Evolutionary conservation across 192 early-diverging fungal species (phyloP).

Genomic region (Entophlyctis helioformis): DNA sequence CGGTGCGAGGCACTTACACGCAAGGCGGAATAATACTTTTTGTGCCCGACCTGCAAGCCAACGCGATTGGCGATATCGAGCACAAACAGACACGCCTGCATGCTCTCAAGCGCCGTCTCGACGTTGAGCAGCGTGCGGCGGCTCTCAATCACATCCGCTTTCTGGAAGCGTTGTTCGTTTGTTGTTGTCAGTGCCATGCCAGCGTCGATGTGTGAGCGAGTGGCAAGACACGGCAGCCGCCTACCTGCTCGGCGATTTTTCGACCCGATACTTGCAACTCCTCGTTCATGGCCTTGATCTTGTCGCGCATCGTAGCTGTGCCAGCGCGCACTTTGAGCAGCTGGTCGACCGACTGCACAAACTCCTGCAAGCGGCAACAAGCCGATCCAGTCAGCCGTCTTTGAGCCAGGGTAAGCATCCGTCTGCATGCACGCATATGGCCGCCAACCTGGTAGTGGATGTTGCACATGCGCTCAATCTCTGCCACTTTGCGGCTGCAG

Average conservation of each 20-base stretch:
- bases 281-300: conserved; percentile 73
- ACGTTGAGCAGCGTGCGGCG: conserved; percentile 78
- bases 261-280: conserved; percentile 74
- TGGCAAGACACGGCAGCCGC: neutral
- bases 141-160: conserved; percentile 63
- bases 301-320: conserved; percentile 70
- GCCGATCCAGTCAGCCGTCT: no score
- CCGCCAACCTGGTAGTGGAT: conserved; percentile 76
- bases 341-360: conserved; percentile 88
- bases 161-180: conserved; percentile 26
- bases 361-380: conserved; percentile 44
- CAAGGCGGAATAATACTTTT: conserved; percentile 88
- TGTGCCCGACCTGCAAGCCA: conserved; percentile 60
- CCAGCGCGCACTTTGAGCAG: conserved; percentile 87
- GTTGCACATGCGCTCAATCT: conserved; percentile 96
- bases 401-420: no score
- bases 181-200: no score
- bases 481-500: conserved; percentile 77
- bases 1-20: conserved; percentile 47
- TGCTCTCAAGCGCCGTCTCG: conserved; percentile 65
- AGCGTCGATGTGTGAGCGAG: no score
- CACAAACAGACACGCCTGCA: conserved; percentile 74
- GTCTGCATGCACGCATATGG: neutral
- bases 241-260: conserved; percentile 67
- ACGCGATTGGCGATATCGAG: conserved; percentile 80